These are phyloP conservation scores for Eimeria sp. DNA, from an alignment of 169 alveolate species.

Conservation along the genomic window DNA sequence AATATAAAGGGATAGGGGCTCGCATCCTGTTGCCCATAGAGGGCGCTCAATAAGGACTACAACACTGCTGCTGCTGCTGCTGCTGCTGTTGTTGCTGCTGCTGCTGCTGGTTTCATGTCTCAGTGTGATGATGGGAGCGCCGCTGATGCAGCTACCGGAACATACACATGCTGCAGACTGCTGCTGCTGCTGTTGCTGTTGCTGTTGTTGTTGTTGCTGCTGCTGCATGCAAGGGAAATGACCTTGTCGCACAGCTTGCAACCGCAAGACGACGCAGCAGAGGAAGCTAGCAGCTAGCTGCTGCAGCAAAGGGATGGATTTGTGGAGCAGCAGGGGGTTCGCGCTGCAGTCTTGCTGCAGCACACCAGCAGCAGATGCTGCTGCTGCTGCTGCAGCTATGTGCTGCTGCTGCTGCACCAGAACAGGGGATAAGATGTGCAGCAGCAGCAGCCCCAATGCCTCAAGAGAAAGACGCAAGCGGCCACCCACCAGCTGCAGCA, in stretches of 20 bases:
- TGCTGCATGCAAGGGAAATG: slow-evolving; percentile 24
- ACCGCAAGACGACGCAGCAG: slow-evolving; percentile 65
- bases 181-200: slow-evolving; percentile 49
- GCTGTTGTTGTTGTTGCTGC: slow-evolving; percentile 35
- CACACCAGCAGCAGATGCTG: slow-evolving; percentile 17
- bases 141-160: slow-evolving; percentile 11
- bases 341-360: neutral
- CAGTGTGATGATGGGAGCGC: slow-evolving; percentile 26
- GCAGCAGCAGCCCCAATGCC: slow-evolving; percentile 64
- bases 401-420: neutral
- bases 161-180: neutral
- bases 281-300: slow-evolving; percentile 51
- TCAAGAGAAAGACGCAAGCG: slow-evolving; percentile 1
- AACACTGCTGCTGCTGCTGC: slow-evolving; percentile 62
- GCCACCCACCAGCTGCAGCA: slow-evolving; percentile 36
- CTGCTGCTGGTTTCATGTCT: neutral
- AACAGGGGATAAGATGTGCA: slow-evolving; percentile 25
- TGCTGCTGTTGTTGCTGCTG: too few species aligned
- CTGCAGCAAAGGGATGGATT: neutral
- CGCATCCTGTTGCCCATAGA: slow-evolving; percentile 53
- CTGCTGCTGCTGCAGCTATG: slow-evolving; percentile 9
- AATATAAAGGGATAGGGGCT: slow-evolving; percentile 1
- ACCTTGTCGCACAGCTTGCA: slow-evolving; percentile 20
- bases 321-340: neutral
- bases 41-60: slow-evolving; percentile 26